A percentile compares a stretch with the other conserved stretches of the same genome.
phyloP scores from a whole-genome alignment of 1,284 basidiomycete genomes.

The Tilletia walkeri region DNA sequence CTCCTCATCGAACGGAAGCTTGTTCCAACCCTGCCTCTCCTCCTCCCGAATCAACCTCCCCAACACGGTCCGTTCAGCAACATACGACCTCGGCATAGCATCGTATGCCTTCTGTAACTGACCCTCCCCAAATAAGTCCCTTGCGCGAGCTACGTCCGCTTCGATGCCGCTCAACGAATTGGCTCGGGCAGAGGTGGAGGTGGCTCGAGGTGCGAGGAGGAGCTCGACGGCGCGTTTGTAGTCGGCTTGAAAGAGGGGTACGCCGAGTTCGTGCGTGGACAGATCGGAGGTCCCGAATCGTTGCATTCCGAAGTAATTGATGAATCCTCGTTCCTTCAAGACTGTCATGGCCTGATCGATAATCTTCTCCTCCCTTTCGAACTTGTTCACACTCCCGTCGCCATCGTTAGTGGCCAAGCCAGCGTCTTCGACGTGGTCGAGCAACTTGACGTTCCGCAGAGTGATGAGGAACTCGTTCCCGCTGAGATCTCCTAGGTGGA shows the following conservation, averaged over 20 bases:
- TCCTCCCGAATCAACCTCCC: slow-evolving; percentile 72
- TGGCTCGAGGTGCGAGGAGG: slow-evolving; percentile 32
- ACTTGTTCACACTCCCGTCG: background rate
- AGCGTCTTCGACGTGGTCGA: slow-evolving; percentile 18
- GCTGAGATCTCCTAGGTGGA: slow-evolving; percentile 91
- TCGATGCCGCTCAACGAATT: slow-evolving; percentile 21
- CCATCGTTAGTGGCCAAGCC: background rate
- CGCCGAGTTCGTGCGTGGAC: slow-evolving; percentile 89
- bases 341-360: slow-evolving; percentile 76
- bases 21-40: slow-evolving; percentile 63
- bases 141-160: slow-evolving; percentile 24
- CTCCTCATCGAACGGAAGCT: background rate
- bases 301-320: slow-evolving; percentile 99
- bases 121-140: slow-evolving; percentile 30
- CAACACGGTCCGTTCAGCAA: slow-evolving; percentile 86
- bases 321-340: slow-evolving; percentile 81
- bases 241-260: slow-evolving; percentile 80
- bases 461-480: slow-evolving; percentile 96
- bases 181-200: background rate
- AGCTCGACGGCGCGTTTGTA: slow-evolving; percentile 57
- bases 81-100: slow-evolving; percentile 82
- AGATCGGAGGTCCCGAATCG: slow-evolving; percentile 95
- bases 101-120: slow-evolving; percentile 66
- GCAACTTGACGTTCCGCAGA: slow-evolving; percentile 67
- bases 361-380: slow-evolving; percentile 47